phyloP scores from a whole-genome alignment of 163 green algal genomes.

The Chlamydomonas reinhardtii region DNA sequence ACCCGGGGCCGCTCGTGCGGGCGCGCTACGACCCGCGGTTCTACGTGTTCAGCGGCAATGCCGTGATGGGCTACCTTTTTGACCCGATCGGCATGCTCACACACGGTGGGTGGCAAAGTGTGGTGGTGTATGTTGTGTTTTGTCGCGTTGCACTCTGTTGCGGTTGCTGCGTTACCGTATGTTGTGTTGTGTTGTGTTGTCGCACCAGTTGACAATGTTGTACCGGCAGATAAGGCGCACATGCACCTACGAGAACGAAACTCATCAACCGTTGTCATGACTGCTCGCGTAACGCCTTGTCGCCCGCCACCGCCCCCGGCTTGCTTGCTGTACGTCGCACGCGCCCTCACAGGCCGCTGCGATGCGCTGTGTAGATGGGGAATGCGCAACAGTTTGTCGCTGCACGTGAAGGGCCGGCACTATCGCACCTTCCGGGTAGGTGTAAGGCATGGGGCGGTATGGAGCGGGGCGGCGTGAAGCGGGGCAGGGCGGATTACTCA shows the following conservation, averaged over 20 bases:
- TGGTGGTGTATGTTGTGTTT: no score
- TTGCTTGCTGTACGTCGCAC: not conserved
- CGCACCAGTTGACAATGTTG: no score
- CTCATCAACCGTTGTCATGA: no score
- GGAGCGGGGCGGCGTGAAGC: not conserved
- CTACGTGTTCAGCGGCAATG: conserved; percentile 6
- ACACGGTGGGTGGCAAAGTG: not conserved
- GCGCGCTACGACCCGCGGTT: conserved; percentile 27
- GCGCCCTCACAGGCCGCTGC: not conserved
- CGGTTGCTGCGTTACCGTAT: not conserved
- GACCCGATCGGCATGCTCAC: conserved; percentile 38
- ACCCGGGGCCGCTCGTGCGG: conserved; percentile 10
- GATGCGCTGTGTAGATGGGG: conserved; percentile 14
- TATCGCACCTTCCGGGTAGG: conserved; percentile 13
- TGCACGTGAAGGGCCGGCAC: conserved; percentile 40
- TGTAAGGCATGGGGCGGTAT: not conserved
- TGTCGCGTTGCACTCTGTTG: no score
- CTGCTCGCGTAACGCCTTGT: no score
- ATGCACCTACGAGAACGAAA: no score
- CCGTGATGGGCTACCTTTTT: not conserved
- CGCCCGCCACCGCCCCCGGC: no score
- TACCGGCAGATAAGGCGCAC: no score
- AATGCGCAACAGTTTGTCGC: conserved; percentile 14
- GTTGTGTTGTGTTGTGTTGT: no score
- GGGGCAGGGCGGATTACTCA: not conserved